phyloP scores from a whole-genome alignment of 1,284 basidiomycete species.

The Fomes fomentarius region DNA sequence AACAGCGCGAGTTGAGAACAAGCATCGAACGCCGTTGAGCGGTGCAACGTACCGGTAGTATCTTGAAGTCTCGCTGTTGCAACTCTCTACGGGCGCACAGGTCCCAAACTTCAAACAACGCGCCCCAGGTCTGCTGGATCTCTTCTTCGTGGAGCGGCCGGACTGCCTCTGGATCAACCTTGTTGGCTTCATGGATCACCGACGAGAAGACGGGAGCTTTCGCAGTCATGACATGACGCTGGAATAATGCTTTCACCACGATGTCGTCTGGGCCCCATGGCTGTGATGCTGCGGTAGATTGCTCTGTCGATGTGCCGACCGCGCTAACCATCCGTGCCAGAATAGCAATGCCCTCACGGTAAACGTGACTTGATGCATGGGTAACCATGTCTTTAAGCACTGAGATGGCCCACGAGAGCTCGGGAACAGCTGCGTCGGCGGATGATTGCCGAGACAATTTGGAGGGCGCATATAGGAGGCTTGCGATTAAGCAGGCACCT shows the following conservation, averaged over 20 bases:
- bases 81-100: constrained; percentile 26
- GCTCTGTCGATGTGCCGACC: constrained; percentile 27
- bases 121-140: constrained; percentile 46
- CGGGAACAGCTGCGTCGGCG: not conserved
- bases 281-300: not conserved
- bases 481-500: constrained; percentile 40
- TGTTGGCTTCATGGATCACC: constrained; percentile 25
- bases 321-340: constrained; percentile 41
- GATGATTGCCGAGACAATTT: constrained; percentile 1
- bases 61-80: constrained; percentile 1
- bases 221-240: constrained; percentile 32
- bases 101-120: constrained; percentile 45
- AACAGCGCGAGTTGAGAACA: not conserved
- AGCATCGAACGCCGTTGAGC: not conserved
- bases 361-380: constrained; percentile 31
- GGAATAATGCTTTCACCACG: constrained; percentile 30
- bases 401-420: constrained; percentile 38
- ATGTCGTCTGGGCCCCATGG: constrained; percentile 15
- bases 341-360: constrained; percentile 41
- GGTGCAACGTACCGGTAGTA: constrained; percentile 28
- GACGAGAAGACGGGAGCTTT: constrained; percentile 27
- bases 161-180: constrained; percentile 34
- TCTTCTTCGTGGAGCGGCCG: constrained; percentile 47
- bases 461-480: constrained; percentile 35
- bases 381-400: constrained; percentile 43